These are phyloP conservation scores for Biscutella laevigata DNA, from an alignment of 441 rosid genomes.

Conservation along the genomic window DNA sequence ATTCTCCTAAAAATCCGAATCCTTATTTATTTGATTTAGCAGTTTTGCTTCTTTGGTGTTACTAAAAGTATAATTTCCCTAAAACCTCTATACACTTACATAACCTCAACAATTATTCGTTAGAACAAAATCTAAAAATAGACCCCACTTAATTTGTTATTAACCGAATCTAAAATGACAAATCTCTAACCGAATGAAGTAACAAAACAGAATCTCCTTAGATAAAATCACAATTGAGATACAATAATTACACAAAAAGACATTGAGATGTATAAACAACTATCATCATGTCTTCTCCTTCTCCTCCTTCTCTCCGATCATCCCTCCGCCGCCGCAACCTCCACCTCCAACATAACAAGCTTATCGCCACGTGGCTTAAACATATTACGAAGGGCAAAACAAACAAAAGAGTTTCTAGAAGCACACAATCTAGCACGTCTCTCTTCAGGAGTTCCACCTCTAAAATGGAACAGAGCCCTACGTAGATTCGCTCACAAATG, in stretches of 20 bases:
- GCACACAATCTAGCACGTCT: constrained; percentile 42
- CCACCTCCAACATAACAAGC: neutral
- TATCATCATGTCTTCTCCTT: constrained; percentile 15
- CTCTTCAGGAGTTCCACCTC: constrained; percentile 19
- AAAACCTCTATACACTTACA: no score
- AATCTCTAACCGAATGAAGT: constrained; percentile 10
- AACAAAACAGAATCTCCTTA: neutral
- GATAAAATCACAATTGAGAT: neutral
- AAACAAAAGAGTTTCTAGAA: constrained; percentile 10
- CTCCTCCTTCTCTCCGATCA: neutral
- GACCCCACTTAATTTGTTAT: no score
- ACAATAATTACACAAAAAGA: neutral
- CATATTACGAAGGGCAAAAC: constrained; percentile 3
- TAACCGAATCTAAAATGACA: no score
- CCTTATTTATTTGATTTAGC: no score
- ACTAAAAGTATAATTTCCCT: no score
- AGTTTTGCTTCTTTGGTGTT: no score
- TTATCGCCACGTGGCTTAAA: constrained; percentile 7
- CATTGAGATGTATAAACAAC: constrained; percentile 9
- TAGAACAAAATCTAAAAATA: no score
- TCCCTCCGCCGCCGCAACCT: neutral
- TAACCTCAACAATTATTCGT: no score
- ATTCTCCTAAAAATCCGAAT: no score
- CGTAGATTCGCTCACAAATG: constrained; percentile 33
- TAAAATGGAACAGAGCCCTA: constrained; percentile 38